Percentiles rank a stretch among this genome's conserved stretches.
Conservation (phyloP, 768 basidiomycete genomes). For the Boletus insuetus region DNA sequence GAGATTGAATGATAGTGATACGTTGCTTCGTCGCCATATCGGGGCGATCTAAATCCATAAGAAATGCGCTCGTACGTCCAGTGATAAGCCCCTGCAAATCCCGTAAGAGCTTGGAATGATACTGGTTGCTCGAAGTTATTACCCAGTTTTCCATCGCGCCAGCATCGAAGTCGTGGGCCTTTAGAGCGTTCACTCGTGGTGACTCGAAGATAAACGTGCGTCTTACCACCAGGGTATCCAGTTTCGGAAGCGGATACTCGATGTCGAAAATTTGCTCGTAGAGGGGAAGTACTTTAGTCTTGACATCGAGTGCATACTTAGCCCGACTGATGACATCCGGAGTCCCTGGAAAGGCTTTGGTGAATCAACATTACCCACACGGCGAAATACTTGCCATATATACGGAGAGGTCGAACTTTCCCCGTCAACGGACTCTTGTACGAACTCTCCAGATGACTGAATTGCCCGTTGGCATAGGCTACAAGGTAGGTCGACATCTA, state of each 20-base stretch:
- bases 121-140: background rate
- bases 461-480: slow-evolving; percentile 81
- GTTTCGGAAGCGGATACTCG: slow-evolving; percentile 89
- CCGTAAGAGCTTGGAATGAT: slow-evolving; percentile 1
- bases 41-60: slow-evolving; percentile 73
- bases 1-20: slow-evolving; percentile 76
- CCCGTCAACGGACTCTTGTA: slow-evolving; percentile 80
- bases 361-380: background rate
- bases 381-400: slow-evolving; percentile 59
- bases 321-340: slow-evolving; percentile 80
- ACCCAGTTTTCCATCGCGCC: slow-evolving; percentile 95
- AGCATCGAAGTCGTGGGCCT: slow-evolving; percentile 86
- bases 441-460: slow-evolving; percentile 68
- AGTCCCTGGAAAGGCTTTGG: slow-evolving; percentile 51
- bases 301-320: slow-evolving; percentile 85
- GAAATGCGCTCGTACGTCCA: slow-evolving; percentile 77
- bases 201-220: background rate
- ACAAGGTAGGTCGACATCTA: slow-evolving; percentile 88
- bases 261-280: slow-evolving; percentile 93
- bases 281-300: slow-evolving; percentile 74
- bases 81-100: slow-evolving; percentile 75
- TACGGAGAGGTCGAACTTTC: slow-evolving; percentile 75
- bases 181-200: background rate
- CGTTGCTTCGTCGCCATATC: slow-evolving; percentile 74
- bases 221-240: slow-evolving; percentile 85